phyloP scores from a whole-genome alignment of 2,329 filamentous ascomycete genomes.

The Pseudocercospora macadamiae region DNA sequence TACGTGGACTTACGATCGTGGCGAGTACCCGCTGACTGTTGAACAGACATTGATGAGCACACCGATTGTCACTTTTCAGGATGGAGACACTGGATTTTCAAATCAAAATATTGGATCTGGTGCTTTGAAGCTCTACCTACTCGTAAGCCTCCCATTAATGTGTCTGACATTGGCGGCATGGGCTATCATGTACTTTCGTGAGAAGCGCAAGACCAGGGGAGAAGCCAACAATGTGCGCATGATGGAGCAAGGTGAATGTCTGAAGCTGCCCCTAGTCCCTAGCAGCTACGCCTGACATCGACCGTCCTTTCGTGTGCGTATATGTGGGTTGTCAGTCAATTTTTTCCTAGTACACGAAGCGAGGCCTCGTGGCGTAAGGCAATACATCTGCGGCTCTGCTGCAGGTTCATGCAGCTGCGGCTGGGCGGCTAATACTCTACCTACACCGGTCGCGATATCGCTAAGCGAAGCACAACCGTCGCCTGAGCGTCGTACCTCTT shows the following conservation, averaged over 20 bases:
- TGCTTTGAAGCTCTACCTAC: slow-evolving; percentile 17
- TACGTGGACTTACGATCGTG: not conserved
- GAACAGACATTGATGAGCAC: slow-evolving; percentile 48
- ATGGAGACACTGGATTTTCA: slow-evolving; percentile 10
- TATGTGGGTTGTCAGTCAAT: too few relatives aligned
- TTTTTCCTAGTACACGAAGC: too few relatives aligned
- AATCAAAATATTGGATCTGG: slow-evolving; percentile 7
- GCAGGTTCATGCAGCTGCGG: not conserved
- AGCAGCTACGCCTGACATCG: too few relatives aligned
- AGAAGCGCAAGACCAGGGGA: slow-evolving; percentile 15
- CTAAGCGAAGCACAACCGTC: not conserved
- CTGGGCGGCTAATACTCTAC: not conserved
- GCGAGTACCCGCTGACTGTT: not conserved
- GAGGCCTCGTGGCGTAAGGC: too few relatives aligned
- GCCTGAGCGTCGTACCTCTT: not conserved
- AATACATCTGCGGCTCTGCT: not conserved
- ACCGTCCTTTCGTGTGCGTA: too few relatives aligned
- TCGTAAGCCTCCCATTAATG: slow-evolving; percentile 42
- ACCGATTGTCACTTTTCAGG: slow-evolving; percentile 38
- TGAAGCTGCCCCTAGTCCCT: not conserved
- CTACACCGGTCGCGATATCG: not conserved
- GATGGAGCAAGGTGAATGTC: not conserved
- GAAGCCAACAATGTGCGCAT: not conserved
- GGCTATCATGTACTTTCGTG: slow-evolving; percentile 39
- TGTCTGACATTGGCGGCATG: slow-evolving; percentile 40